phyloP scores from a whole-genome alignment of 176 grass and related monocot genomes.

The Thinopyrum elongatum region DNA sequence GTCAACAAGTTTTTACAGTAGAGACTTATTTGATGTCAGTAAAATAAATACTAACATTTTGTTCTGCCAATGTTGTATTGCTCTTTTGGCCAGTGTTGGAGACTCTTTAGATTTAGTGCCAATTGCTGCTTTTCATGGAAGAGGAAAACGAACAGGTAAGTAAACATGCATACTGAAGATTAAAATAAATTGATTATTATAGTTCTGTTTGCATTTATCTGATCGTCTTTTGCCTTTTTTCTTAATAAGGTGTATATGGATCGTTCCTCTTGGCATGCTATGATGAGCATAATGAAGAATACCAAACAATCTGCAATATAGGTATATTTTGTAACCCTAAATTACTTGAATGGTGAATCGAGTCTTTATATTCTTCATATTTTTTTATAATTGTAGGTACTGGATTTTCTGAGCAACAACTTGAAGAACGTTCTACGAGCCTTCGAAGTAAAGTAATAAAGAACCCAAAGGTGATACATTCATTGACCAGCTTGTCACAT shows the following conservation, averaged over 20 bases:
- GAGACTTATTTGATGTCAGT: conserved; percentile 3
- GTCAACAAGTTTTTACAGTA: not conserved
- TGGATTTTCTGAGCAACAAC: conserved; percentile 96
- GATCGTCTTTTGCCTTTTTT: conserved; percentile 23
- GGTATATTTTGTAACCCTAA: conserved; percentile 37
- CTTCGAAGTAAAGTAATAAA: conserved; percentile 91
- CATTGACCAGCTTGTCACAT: conserved; percentile 3
- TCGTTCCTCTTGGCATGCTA: conserved; percentile 96
- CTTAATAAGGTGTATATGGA: conserved; percentile 84
- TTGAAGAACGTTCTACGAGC: conserved; percentile 82
- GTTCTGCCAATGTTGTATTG: conserved; percentile 14
- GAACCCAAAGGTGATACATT: conserved; percentile 78
- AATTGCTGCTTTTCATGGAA: conserved; percentile 86
- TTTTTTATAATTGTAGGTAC: conserved; percentile 57
- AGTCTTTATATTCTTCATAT: conserved; percentile 23
- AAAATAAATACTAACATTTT: not conserved
- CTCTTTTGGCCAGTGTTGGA: conserved; percentile 63
- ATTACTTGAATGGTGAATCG: not conserved
- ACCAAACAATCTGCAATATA: conserved; percentile 98
- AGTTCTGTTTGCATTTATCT: conserved; percentile 4
- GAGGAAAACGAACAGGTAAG: conserved; percentile 88
- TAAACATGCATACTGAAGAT: conserved; percentile 7
- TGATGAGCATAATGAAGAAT: conserved; percentile 95
- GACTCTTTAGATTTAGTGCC: conserved; percentile 94
- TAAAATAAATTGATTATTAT: conserved; percentile 12